phyloP scores from a whole-genome alignment of 108 stramenopile species.

The Cyclotella atomus region DNA sequence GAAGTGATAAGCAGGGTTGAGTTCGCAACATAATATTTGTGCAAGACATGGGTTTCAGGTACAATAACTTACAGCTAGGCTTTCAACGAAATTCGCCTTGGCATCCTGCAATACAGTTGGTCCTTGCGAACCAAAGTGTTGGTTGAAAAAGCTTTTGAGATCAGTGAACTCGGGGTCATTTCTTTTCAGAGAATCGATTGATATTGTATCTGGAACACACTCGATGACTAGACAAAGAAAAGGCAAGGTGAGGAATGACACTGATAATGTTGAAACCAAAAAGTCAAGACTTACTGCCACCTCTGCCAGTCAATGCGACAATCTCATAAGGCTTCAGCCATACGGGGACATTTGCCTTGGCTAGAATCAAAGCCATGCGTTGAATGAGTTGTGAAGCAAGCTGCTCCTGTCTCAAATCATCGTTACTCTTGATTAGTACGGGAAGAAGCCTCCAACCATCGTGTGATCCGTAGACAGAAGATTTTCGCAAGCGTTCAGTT shows the following conservation, averaged over 20 bases:
- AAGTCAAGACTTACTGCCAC: constrained; percentile 61
- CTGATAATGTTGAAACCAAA: neutral
- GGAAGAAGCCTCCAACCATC: constrained; percentile 93
- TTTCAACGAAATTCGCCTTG: constrained; percentile 91
- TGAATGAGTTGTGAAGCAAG: constrained; percentile 92
- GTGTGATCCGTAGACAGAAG: constrained; percentile 81
- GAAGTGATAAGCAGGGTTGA: too few species aligned
- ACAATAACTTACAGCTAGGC: constrained; percentile 66
- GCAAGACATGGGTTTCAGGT: neutral
- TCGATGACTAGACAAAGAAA: constrained; percentile 75
- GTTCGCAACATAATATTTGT: neutral
- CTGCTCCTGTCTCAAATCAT: constrained; percentile 98
- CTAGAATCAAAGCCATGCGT: constrained; percentile 85
- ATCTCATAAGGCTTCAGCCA: constrained; percentile 97
- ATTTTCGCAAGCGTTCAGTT: constrained; percentile 82
- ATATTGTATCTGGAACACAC: constrained; percentile 95
- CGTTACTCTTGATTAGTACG: constrained; percentile 96
- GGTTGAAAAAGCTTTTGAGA: constrained; percentile 84
- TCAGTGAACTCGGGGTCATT: constrained; percentile 83
- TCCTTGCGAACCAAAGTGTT: constrained; percentile 77
- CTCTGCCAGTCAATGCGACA: constrained; percentile 84
- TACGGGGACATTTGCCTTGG: constrained; percentile 84
- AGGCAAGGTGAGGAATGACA: neutral
- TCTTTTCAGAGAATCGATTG: constrained; percentile 88
- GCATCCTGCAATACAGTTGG: constrained; percentile 70